A percentile compares a stretch with the other conserved stretches of the same genome.
Evolutionary conservation across 2,329 filamentous ascomycete genomes (phyloP).

Genomic region (Ascochyta rabiei): DNA sequence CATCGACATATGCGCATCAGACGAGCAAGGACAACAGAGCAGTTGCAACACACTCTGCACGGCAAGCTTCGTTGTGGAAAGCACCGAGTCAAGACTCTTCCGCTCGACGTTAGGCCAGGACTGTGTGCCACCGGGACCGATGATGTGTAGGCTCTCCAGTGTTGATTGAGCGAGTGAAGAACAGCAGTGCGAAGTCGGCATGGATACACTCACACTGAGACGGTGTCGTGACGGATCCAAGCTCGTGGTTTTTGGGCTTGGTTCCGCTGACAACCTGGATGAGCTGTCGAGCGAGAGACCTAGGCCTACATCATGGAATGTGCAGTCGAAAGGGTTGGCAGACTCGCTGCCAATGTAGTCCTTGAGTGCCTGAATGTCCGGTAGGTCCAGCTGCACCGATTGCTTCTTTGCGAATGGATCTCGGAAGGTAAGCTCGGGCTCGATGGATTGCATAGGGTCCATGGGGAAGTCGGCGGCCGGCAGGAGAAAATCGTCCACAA

Average conservation of each 20-base stretch:
- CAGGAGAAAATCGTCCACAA: slow-evolving; percentile 31
- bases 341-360: slow-evolving; percentile 33
- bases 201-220: slow-evolving; percentile 24
- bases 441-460: slow-evolving; percentile 26
- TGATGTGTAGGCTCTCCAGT: slow-evolving; percentile 38
- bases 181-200: slow-evolving; percentile 38
- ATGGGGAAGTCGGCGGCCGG: slow-evolving; percentile 19
- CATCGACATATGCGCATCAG: slow-evolving; percentile 43
- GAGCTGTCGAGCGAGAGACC: slow-evolving; percentile 22
- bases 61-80: slow-evolving; percentile 35
- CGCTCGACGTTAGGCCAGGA: slow-evolving; percentile 23
- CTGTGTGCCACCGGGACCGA: slow-evolving; percentile 22
- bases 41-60: slow-evolving; percentile 37
- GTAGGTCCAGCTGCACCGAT: slow-evolving; percentile 30
- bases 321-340: slow-evolving; percentile 32
- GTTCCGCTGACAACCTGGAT: slow-evolving; percentile 10
- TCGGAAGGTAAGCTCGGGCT: slow-evolving; percentile 32
- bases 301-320: slow-evolving; percentile 23
- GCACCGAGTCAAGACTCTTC: slow-evolving; percentile 36
- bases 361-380: slow-evolving; percentile 35
- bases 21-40: slow-evolving; percentile 39
- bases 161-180: slow-evolving; percentile 39
- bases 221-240: slow-evolving; percentile 18
- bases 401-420: slow-evolving; percentile 38
- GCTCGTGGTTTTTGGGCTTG: slow-evolving; percentile 27